Evolutionary conservation across 139 green algal genomes (phyloP).

Genomic region (Limnomonas spitsbergensis): DNA sequence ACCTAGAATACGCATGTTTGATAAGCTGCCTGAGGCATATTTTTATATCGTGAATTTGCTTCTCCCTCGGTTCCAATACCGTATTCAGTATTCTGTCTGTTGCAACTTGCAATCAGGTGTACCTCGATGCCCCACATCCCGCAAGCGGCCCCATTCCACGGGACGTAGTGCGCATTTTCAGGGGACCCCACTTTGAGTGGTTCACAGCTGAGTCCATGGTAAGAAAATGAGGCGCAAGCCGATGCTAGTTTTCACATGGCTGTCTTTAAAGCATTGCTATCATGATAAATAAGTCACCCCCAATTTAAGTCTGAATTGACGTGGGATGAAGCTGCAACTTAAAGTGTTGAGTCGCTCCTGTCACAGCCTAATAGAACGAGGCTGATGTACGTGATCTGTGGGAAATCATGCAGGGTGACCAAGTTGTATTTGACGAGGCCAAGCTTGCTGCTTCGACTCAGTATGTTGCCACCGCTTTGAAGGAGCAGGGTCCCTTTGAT

Average conservation of each 20-base stretch:
- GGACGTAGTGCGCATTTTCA: conserved; percentile 48
- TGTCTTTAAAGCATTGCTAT: neutral
- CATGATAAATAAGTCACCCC: neutral
- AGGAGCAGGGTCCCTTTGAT: conserved; percentile 52
- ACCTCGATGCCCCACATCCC: conserved; percentile 49
- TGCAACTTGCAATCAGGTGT: conserved; percentile 21
- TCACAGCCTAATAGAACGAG: neutral
- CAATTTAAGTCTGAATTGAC: neutral
- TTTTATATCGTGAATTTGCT: neutral
- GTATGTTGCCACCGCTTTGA: conserved; percentile 11
- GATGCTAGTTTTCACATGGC: neutral
- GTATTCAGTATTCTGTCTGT: neutral
- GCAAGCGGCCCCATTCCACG: conserved; percentile 49
- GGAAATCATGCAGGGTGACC: conserved; percentile 27
- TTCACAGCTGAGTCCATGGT: conserved; percentile 45
- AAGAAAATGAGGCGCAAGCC: neutral
- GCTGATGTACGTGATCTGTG: neutral
- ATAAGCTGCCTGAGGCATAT: neutral
- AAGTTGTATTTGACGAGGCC: conserved; percentile 40
- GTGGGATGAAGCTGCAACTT: neutral
- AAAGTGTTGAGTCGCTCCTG: neutral
- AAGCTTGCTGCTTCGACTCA: conserved; percentile 31
- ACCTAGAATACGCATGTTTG: neutral
- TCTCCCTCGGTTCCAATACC: no score
- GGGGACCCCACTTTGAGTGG: conserved; percentile 43